phyloP scores from a whole-genome alignment of 306 rosid species.

The Pachyrhizus erosus region DNA sequence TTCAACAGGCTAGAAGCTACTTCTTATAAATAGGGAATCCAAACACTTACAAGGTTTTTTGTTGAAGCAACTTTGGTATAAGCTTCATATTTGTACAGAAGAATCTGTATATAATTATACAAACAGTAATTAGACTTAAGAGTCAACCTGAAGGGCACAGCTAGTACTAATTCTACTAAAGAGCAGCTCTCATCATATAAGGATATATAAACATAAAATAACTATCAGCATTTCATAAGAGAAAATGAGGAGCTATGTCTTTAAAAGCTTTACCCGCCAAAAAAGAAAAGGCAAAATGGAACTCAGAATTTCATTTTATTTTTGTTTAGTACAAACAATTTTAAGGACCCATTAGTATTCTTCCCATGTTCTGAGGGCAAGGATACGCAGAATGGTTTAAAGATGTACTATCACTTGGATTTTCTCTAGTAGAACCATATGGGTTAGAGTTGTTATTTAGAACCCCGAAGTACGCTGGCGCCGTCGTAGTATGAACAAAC shows the following conservation, averaged over 20 bases:
- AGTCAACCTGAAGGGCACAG: constrained; percentile 52
- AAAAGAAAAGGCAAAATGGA: constrained; percentile 46
- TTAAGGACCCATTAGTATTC: constrained; percentile 89
- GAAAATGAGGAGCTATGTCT: constrained; percentile 45
- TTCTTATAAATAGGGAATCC: constrained; percentile 49
- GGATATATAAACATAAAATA: constrained; percentile 44
- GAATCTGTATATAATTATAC: constrained; percentile 65
- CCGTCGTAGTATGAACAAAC: constrained; percentile 56
- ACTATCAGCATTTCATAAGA: constrained; percentile 39
- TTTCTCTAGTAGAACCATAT: constrained; percentile 82
- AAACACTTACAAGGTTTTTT: constrained; percentile 59
- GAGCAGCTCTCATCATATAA: constrained; percentile 51
- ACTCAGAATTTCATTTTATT: constrained; percentile 38
- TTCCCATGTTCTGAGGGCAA: constrained; percentile 78
- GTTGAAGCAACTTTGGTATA: constrained; percentile 56
- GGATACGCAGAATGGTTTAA: constrained; percentile 74
- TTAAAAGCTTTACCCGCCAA: constrained; percentile 47
- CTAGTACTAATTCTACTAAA: constrained; percentile 41
- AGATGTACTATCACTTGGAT: constrained; percentile 57
- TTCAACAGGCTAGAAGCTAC: constrained; percentile 28
- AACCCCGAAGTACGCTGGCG: constrained; percentile 66
- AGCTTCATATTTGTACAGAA: constrained; percentile 74
- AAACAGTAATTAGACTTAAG: constrained; percentile 54
- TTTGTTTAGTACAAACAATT: constrained; percentile 36
- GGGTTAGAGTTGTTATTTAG: constrained; percentile 63